phyloP scores from a whole-genome alignment of 169 alveolate genomes.

The Eimeria brunetti region DNA sequence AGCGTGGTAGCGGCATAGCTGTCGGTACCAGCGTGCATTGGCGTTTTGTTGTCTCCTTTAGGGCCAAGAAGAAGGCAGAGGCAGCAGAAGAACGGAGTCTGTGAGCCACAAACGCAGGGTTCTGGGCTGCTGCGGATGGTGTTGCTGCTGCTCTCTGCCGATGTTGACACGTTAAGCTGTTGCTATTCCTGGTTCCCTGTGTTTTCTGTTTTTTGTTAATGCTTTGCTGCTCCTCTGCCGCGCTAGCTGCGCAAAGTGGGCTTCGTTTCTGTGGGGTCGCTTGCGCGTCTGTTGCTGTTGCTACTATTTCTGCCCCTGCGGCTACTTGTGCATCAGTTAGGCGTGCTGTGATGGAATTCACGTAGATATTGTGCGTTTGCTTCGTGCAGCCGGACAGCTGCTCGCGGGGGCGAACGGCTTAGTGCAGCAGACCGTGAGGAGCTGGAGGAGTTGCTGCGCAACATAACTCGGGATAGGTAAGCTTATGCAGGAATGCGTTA shows the following conservation, averaged over 20 bases:
- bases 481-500: neutral
- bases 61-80: slow-evolving; percentile 60
- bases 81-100: slow-evolving; percentile 67
- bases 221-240: neutral
- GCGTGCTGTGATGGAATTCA: neutral
- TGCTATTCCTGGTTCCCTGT: neutral
- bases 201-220: neutral
- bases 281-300: neutral
- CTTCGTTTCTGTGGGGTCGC: neutral
- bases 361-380: neutral
- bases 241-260: neutral
- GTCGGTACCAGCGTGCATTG: neutral
- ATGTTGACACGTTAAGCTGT: neutral
- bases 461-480: slow-evolving; percentile 78
- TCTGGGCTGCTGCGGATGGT: slow-evolving; percentile 5
- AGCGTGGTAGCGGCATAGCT: too few relatives aligned
- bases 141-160: neutral
- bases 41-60: neutral
- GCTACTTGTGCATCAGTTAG: neutral
- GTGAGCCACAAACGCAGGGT: slow-evolving; percentile 17
- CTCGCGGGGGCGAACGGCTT: slow-evolving; percentile 77
- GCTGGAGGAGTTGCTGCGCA: slow-evolving; percentile 75
- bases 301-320: neutral
- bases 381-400: slow-evolving; percentile 56
- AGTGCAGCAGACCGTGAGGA: slow-evolving; percentile 72